phyloP scores from a whole-genome alignment of 176 grass and related monocot genomes.

The Hordeum marinum region DNA sequence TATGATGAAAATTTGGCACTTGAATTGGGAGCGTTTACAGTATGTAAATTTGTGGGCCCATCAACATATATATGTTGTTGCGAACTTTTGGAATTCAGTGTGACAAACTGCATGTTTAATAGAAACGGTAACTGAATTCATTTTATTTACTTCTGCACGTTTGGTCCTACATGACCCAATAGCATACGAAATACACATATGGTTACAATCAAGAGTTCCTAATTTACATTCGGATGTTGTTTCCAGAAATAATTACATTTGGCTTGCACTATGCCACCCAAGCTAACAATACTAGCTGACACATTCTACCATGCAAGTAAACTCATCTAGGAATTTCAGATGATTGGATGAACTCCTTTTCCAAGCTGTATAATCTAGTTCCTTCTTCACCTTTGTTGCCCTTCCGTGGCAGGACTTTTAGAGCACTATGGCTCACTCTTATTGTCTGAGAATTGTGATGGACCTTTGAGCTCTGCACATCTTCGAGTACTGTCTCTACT shows the following conservation, averaged over 20 bases:
- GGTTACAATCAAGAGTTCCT: not conserved
- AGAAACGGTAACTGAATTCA: not conserved
- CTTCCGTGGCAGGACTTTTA: no score
- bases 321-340: no score
- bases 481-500: no score
- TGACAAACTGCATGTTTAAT: not conserved
- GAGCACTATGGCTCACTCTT: no score
- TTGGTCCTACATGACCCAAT: not conserved
- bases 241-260: no score
- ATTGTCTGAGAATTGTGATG: no score
- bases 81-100: not conserved
- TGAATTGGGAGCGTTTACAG: not conserved
- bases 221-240: not conserved
- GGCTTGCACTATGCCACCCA: not conserved
- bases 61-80: not conserved
- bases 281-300: not conserved
- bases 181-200: not conserved
- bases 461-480: no score
- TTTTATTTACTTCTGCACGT: not conserved
- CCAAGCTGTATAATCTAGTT: no score
- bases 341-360: not conserved
- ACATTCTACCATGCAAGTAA: no score
- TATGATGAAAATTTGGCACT: not conserved
- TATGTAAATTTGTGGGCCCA: not conserved
- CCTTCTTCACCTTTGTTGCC: no score